Percentiles rank a stretch among this genome's conserved stretches.
Conservation (phyloP, 2,329 filamentous ascomycete genomes). For the Trichoderma sp. region DNA sequence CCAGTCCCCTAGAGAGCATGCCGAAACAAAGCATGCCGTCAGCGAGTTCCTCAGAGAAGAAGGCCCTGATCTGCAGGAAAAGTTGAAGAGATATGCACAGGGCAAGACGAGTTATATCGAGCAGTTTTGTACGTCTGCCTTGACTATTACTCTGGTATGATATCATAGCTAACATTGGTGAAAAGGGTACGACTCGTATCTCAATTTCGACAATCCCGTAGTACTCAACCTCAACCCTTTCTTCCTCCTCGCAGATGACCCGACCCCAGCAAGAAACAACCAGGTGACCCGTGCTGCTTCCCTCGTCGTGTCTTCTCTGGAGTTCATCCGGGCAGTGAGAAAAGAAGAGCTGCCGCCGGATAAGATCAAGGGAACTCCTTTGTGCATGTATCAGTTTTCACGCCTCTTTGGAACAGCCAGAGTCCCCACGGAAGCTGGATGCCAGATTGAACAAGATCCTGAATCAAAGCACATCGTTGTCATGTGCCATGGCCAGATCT, state of each 20-base stretch:
- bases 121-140: slow-evolving; percentile 79
- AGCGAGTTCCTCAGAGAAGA: slow-evolving; percentile 80
- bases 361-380: slow-evolving; percentile 75
- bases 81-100: slow-evolving; percentile 84
- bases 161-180: slow-evolving; percentile 21
- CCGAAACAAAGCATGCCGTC: slow-evolving; percentile 77
- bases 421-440: slow-evolving; percentile 91
- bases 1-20: slow-evolving; percentile 77
- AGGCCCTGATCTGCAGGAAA: slow-evolving; percentile 83
- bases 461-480: slow-evolving; percentile 93
- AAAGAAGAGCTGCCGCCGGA: slow-evolving; percentile 93
- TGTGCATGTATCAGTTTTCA: slow-evolving; percentile 99
- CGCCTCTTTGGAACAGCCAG: slow-evolving; percentile 92
- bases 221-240: slow-evolving; percentile 98
- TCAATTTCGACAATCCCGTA: slow-evolving; percentile 97
- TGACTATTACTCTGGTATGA: not conserved
- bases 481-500: slow-evolving; percentile 92
- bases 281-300: slow-evolving; percentile 95
- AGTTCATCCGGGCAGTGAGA: slow-evolving; percentile 89
- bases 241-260: slow-evolving; percentile 95
- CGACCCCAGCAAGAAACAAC: slow-evolving; percentile 92
- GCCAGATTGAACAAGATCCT: slow-evolving; percentile 92
- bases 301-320: slow-evolving; percentile 82
- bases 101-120: slow-evolving; percentile 97
- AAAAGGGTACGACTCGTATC: slow-evolving; percentile 94